A percentile compares a stretch with the other conserved stretches of the same genome.
phyloP scores from a whole-genome alignment of 331 rosid genomes.

The Arachis monticola region DNA sequence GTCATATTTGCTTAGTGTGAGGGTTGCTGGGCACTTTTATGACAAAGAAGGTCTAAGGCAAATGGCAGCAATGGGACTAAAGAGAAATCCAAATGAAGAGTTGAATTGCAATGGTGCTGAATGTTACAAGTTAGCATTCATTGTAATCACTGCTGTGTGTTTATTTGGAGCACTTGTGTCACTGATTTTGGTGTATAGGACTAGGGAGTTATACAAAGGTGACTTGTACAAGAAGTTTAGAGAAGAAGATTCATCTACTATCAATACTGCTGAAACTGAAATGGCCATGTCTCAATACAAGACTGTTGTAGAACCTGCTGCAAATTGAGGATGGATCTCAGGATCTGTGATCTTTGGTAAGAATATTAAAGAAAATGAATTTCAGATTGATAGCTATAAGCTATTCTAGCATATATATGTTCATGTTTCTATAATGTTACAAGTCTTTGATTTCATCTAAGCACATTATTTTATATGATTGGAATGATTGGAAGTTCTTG shows the following conservation, averaged over 20 bases:
- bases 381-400: not conserved
- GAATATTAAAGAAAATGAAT: not conserved
- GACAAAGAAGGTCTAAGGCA: conserved; percentile 51
- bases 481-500: not conserved
- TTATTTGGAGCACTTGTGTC: conserved; percentile 52
- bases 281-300: not conserved
- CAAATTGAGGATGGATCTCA: not conserved
- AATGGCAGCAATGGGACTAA: conserved; percentile 36
- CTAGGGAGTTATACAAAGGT: conserved; percentile 52
- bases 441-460: not conserved
- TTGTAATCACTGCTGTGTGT: conserved; percentile 53
- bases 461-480: not conserved
- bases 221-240: conserved; percentile 53
- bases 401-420: too few relatives aligned
- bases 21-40: conserved; percentile 49
- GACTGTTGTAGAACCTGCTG: conserved; percentile 21
- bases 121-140: conserved; percentile 57
- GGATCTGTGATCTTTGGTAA: not conserved
- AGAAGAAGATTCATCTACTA: conserved; percentile 27
- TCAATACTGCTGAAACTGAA: not conserved
- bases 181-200: conserved; percentile 55
- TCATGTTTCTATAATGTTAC: not conserved
- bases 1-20: conserved; percentile 51
- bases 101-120: conserved; percentile 52
- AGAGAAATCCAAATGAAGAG: conserved; percentile 44